Conservation (phyloP, 768 basidiomycete genomes). For the Boletus sensibilis region DNA sequence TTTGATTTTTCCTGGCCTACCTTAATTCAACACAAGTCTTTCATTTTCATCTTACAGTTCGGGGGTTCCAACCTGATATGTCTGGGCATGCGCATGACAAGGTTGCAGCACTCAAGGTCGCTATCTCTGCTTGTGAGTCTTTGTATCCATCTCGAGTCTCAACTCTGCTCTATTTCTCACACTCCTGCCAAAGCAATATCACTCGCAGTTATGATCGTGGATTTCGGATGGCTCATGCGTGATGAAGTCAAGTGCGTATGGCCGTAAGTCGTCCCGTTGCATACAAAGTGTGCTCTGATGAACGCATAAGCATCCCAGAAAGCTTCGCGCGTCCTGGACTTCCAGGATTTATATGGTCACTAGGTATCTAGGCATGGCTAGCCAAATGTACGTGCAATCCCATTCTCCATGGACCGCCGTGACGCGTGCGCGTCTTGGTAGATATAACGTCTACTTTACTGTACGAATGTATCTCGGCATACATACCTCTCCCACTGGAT, state of each 20-base stretch:
- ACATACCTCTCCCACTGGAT: constrained; percentile 2
- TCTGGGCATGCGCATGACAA: background rate
- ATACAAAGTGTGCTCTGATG: background rate
- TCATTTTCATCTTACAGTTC: background rate
- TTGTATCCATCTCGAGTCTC: background rate
- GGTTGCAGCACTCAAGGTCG: constrained; percentile 4
- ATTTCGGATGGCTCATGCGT: constrained; percentile 9
- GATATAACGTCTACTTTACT: constrained; percentile 23
- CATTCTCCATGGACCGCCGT: background rate
- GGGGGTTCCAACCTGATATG: background rate
- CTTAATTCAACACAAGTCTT: background rate
- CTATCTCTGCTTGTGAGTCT: constrained; percentile 16
- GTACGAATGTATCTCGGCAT: constrained; percentile 18
- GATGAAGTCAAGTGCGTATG: constrained; percentile 20
- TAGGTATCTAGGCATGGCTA: constrained; percentile 16
- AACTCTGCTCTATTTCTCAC: background rate
- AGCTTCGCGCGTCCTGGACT: background rate
- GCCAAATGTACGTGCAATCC: constrained; percentile 20
- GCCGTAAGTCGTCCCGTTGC: constrained; percentile 16
- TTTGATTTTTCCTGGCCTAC: background rate
- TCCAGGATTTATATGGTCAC: too few relatives aligned
- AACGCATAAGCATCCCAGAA: constrained; percentile 1
- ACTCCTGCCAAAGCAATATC: background rate
- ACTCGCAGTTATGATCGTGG: constrained; percentile 16
- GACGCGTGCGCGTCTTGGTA: background rate